Conservation (phyloP, 2,329 filamentous ascomycete genomes). For the Tolypocladium ovalisporum region DNA sequence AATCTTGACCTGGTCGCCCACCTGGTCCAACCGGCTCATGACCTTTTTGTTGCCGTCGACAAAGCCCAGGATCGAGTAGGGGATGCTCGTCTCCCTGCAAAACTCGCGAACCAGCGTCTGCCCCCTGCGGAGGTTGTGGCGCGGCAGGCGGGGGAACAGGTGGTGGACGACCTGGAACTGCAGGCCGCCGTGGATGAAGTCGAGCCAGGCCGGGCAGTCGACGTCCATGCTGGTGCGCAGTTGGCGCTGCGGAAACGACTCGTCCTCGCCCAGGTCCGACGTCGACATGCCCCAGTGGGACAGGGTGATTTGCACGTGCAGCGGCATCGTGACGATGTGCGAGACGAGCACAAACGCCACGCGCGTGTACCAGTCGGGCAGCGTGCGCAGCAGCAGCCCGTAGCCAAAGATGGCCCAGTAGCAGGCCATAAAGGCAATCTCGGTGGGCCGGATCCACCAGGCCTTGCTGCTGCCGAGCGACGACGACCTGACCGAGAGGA, state of each 20-base stretch:
- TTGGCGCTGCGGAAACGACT: conserved; percentile 87
- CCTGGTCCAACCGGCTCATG: conserved; percentile 63
- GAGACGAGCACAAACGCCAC: conserved; percentile 69
- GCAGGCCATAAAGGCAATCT: conserved; percentile 30
- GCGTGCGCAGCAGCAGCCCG: conserved; percentile 57
- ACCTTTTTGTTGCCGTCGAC: conserved; percentile 75
- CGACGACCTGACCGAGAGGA: conserved; percentile 60
- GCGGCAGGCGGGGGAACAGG: conserved; percentile 70
- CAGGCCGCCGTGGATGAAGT: conserved; percentile 79
- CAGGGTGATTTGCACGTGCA: conserved; percentile 84
- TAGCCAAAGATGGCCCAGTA: conserved; percentile 90
- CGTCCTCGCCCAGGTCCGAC: conserved; percentile 67
- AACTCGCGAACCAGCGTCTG: conserved; percentile 73
- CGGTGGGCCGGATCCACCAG: conserved; percentile 47
- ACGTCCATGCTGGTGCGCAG: conserved; percentile 90
- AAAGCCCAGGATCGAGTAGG: conserved; percentile 79
- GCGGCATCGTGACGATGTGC: conserved; percentile 67
- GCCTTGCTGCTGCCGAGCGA: conserved; percentile 76
- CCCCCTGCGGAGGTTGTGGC: conserved; percentile 68
- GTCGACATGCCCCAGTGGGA: conserved; percentile 94
- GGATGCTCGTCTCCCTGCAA: conserved; percentile 70
- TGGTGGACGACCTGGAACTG: conserved; percentile 89
- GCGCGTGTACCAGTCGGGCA: conserved; percentile 59
- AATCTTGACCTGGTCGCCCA: conserved; percentile 68
- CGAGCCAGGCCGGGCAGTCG: conserved; percentile 77